Evolutionary conservation across 495 filamentous ascomycete genomes (phyloP).

Genomic region (Penicillium coprophilum): DNA sequence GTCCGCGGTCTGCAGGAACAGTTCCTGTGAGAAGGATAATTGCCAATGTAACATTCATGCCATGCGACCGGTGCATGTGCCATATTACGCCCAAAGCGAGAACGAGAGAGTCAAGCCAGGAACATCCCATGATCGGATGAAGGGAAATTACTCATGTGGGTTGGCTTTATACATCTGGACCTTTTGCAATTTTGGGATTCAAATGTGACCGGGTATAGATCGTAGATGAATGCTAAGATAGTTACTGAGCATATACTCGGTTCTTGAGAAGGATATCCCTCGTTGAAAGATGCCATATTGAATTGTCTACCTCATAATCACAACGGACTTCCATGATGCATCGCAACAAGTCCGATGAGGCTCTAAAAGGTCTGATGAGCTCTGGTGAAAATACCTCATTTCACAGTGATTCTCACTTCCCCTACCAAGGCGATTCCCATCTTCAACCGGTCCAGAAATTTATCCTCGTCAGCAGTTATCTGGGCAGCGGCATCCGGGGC

Average conservation of each 20-base stretch:
- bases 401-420: slow-evolving; percentile 23
- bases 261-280: not conserved
- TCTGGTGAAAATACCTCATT: slow-evolving; percentile 1
- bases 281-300: not conserved
- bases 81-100: not conserved
- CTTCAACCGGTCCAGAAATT: slow-evolving; percentile 33
- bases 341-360: not conserved
- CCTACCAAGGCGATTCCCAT: slow-evolving; percentile 29
- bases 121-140: not conserved
- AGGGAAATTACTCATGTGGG: not conserved
- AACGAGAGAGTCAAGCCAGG: not conserved
- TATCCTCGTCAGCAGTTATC: slow-evolving; percentile 34
- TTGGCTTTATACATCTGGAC: not conserved
- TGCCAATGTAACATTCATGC: slow-evolving; percentile 23
- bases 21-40: slow-evolving; percentile 10
- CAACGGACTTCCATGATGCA: not conserved
- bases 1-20: slow-evolving; percentile 22
- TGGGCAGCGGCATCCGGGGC: slow-evolving; percentile 23
- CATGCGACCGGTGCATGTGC: slow-evolving; percentile 31
- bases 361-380: not conserved
- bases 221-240: too few relatives aligned
- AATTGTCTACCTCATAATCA: not conserved
- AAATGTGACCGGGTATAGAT: not conserved
- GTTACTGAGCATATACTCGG: not conserved
- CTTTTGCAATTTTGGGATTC: not conserved